Conservation (phyloP, 192 early-diverging fungal species). For the Geranomyces variabilis region DNA sequence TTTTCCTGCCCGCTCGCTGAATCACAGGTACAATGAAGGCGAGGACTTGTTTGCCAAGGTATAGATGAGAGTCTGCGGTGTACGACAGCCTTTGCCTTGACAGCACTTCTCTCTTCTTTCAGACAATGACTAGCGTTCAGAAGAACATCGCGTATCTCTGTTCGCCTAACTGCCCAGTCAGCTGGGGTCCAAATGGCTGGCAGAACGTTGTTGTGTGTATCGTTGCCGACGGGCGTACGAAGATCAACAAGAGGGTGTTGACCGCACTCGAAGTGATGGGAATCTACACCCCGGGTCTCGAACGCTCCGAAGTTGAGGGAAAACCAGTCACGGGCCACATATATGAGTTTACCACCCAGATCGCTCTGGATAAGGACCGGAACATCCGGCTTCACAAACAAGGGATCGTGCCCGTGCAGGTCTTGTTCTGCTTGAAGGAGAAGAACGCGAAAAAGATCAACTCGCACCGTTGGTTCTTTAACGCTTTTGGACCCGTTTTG, state of each 20-base stretch:
- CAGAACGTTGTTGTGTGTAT: conserved; percentile 54
- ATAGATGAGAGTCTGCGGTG: too few species aligned
- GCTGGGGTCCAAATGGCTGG: conserved; percentile 68
- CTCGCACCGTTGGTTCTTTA: conserved; percentile 69
- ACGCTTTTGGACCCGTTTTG: conserved; percentile 52
- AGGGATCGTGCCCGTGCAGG: conserved; percentile 66
- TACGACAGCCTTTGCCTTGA: conserved; percentile 71
- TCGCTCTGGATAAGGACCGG: conserved; percentile 62
- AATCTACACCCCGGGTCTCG: conserved; percentile 67
- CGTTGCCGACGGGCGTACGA: conserved; percentile 75
- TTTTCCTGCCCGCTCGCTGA: too few species aligned
- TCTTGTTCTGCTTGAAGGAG: conserved; percentile 87
- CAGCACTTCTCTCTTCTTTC: too few species aligned
- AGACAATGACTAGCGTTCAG: conserved; percentile 80
- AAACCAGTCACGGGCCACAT: conserved; percentile 76
- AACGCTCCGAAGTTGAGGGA: conserved; percentile 54
- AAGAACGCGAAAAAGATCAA: conserved; percentile 90
- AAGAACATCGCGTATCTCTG: conserved; percentile 91
- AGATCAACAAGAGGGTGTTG: conserved; percentile 70
- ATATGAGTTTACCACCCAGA: conserved; percentile 88
- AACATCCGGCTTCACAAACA: conserved; percentile 58
- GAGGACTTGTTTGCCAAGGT: conserved; percentile 81
- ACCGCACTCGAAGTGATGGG: conserved; percentile 75
- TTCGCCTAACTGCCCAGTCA: conserved; percentile 68
- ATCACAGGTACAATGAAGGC: conserved; percentile 77